phyloP scores from a whole-genome alignment of 2,329 filamentous ascomycete species.

The Fusarium longipes region DNA sequence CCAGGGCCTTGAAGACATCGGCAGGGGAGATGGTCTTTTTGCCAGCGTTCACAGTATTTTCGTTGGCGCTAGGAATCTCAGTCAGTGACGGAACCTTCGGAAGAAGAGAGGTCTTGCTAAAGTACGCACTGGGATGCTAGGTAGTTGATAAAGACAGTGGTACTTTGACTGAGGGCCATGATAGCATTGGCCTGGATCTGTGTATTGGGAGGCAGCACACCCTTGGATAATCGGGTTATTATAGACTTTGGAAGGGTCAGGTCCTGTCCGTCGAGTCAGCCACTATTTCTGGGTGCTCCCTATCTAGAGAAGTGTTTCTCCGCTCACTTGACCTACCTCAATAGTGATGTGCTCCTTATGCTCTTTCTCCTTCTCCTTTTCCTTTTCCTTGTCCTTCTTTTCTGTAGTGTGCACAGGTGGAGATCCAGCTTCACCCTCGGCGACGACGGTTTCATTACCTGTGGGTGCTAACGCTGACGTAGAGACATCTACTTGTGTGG shows the following conservation, averaged over 20 bases:
- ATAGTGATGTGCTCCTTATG: slow-evolving; percentile 58
- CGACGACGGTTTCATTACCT: slow-evolving; percentile 2
- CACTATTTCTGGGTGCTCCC: background rate
- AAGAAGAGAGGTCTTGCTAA: background rate
- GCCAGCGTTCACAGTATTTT: slow-evolving; percentile 71
- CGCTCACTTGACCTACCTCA: slow-evolving; percentile 58
- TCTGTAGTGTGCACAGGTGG: slow-evolving; percentile 44
- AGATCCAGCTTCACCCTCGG: slow-evolving; percentile 26
- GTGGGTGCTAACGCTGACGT: slow-evolving; percentile 37
- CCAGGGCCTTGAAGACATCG: slow-evolving; percentile 81
- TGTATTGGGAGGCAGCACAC: slow-evolving; percentile 81
- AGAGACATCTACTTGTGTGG: too few species aligned
- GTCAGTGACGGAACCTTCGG: slow-evolving; percentile 4
- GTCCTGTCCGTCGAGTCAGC: slow-evolving; percentile 62
- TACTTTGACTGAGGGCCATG: slow-evolving; percentile 81
- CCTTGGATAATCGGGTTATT: slow-evolving; percentile 82
- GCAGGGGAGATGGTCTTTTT: slow-evolving; percentile 83
- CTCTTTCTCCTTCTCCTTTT: slow-evolving; percentile 41
- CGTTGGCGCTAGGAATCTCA: slow-evolving; percentile 71
- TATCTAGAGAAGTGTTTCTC: background rate
- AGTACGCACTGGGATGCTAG: slow-evolving; percentile 75
- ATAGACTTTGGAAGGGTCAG: slow-evolving; percentile 83
- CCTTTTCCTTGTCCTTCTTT: slow-evolving; percentile 49
- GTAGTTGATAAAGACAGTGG: slow-evolving; percentile 86
- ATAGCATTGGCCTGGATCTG: slow-evolving; percentile 87